Conservation (phyloP, 768 basidiomycete genomes). For the Tulasnella sp. region DNA sequence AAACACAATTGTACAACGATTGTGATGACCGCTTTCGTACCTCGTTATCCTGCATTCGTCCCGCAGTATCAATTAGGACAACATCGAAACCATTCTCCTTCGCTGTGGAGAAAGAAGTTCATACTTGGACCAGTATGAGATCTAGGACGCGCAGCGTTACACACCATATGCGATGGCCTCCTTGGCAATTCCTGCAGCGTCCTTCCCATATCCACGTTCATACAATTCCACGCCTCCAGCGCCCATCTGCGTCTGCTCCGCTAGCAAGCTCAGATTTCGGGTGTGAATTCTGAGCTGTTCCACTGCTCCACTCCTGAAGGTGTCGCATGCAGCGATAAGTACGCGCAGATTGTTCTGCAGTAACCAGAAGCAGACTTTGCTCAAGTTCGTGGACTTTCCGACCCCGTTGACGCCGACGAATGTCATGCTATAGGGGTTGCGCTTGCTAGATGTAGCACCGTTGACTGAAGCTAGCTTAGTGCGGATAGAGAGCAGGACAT, state of each 20-base stretch:
- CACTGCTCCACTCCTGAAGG: constrained; percentile 95
- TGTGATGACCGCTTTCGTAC: constrained; percentile 32
- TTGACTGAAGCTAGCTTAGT: constrained; percentile 71
- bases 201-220: constrained; percentile 96
- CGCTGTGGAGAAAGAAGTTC: constrained; percentile 36
- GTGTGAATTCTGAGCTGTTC: constrained; percentile 97
- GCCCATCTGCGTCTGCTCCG: constrained; percentile 42
- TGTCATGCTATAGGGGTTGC: constrained; percentile 82
- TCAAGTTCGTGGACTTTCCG: constrained; percentile 95
- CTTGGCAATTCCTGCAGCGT: constrained; percentile 92
- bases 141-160: constrained; percentile 19
- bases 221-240: constrained; percentile 82
- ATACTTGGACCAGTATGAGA: neutral
- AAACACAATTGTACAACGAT: neutral
- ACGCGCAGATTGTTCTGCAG: constrained; percentile 90
- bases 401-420: constrained; percentile 99
- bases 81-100: constrained; percentile 90
- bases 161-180: constrained; percentile 87
- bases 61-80: constrained; percentile 95
- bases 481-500: constrained; percentile 84
- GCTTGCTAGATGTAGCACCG: constrained; percentile 41
- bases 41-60: constrained; percentile 99
- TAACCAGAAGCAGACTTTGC: constrained; percentile 98
- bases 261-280: constrained; percentile 80
- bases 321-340: constrained; percentile 96